Evolutionary conservation across 495 filamentous ascomycete species (phyloP).

Genomic region (Penicillium malachiteum): DNA sequence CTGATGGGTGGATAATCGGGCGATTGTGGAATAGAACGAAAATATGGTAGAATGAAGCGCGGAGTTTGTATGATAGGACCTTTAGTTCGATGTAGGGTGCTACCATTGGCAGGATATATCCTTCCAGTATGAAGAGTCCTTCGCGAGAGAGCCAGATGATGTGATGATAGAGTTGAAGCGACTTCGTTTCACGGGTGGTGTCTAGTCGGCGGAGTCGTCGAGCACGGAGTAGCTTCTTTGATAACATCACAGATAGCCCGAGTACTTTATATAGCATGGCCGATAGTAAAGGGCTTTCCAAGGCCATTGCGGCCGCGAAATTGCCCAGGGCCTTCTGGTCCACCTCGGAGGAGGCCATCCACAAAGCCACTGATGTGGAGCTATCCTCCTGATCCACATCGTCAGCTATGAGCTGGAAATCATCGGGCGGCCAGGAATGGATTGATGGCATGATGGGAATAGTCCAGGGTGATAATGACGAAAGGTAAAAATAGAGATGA

Average conservation of each 20-base stretch:
- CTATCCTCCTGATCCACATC: slow-evolving; percentile 11
- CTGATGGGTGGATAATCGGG: slow-evolving; percentile 52
- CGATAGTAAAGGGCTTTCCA: slow-evolving; percentile 73
- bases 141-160: slow-evolving; percentile 96
- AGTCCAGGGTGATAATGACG: not conserved
- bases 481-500: not conserved
- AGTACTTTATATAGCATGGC: slow-evolving; percentile 84
- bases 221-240: slow-evolving; percentile 78
- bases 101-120: slow-evolving; percentile 81
- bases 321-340: slow-evolving; percentile 94
- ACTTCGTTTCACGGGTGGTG: slow-evolving; percentile 72
- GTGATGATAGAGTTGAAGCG: slow-evolving; percentile 79
- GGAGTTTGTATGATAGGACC: slow-evolving; percentile 86
- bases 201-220: slow-evolving; percentile 82
- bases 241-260: slow-evolving; percentile 85
- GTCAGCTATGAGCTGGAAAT: slow-evolving; percentile 18
- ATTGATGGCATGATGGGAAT: not conserved
- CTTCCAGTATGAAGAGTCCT: slow-evolving; percentile 80
- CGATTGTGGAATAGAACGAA: slow-evolving; percentile 94
- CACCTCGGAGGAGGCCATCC: slow-evolving; percentile 94
- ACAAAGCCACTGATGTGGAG: slow-evolving; percentile 32
- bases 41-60: slow-evolving; percentile 93
- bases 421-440: not conserved
- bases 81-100: slow-evolving; percentile 69
- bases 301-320: slow-evolving; percentile 71